Percentiles rank a stretch among this genome's conserved stretches.
phyloP scores from a whole-genome alignment of 2,329 filamentous ascomycete species.

The Akanthomyces uredinophilus region DNA sequence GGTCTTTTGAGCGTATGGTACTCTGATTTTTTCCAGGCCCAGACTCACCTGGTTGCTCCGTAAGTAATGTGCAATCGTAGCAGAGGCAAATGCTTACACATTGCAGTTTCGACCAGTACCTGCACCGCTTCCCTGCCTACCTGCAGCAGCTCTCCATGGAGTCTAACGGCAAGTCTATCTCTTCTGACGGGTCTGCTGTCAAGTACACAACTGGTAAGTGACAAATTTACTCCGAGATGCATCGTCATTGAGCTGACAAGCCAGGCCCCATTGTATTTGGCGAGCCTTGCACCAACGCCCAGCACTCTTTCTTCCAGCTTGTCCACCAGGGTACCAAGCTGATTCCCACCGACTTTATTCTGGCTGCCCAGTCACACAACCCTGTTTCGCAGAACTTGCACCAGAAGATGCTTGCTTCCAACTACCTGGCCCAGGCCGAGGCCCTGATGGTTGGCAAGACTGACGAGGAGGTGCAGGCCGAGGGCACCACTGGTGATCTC shows the following conservation, averaged over 20 bases:
- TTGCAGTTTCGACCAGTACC: slow-evolving; percentile 88
- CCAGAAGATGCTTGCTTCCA: slow-evolving; percentile 92
- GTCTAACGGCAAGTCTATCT: slow-evolving; percentile 97
- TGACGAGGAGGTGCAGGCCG: slow-evolving; percentile 69
- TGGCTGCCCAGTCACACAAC: slow-evolving; percentile 96
- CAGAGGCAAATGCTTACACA: slow-evolving; percentile 9
- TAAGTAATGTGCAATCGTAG: slow-evolving; percentile 42
- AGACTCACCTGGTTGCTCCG: slow-evolving; percentile 96
- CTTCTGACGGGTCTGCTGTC: slow-evolving; percentile 78
- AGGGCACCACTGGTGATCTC: slow-evolving; percentile 67
- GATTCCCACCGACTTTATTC: slow-evolving; percentile 96
- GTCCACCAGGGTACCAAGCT: slow-evolving; percentile 99
- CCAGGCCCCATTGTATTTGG: slow-evolving; percentile 83
- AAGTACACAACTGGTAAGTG: slow-evolving; percentile 82
- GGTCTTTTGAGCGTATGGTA: slow-evolving; percentile 97
- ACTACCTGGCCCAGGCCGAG: slow-evolving; percentile 87
- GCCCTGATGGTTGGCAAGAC: slow-evolving; percentile 90
- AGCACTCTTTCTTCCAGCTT: slow-evolving; percentile 99
- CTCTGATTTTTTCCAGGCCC: slow-evolving; percentile 96
- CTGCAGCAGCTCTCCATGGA: slow-evolving; percentile 99
- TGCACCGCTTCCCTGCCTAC: slow-evolving; percentile 98
- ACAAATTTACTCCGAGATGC: background rate
- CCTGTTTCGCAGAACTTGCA: slow-evolving; percentile 86
- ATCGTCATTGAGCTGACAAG: slow-evolving; percentile 18
- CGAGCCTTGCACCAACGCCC: slow-evolving; percentile 96